phyloP scores from a whole-genome alignment of 1,139 yeast genomes.

The Fermentozyma sake region DNA sequence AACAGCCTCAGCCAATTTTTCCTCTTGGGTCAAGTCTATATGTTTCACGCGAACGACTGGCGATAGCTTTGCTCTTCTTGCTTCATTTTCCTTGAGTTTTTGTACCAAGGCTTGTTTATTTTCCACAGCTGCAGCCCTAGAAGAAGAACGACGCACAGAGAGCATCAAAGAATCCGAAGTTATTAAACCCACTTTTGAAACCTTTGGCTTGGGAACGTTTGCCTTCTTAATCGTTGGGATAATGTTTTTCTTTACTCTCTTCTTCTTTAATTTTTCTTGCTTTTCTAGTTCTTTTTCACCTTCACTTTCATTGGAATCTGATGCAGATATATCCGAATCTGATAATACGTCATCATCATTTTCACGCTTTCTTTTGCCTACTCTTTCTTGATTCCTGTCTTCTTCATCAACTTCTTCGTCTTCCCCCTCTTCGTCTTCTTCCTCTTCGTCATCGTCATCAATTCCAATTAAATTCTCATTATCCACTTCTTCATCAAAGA shows the following conservation, averaged over 20 bases:
- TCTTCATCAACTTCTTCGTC: slow-evolving; percentile 18
- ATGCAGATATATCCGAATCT: slow-evolving; percentile 48
- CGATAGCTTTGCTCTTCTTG: slow-evolving; percentile 48
- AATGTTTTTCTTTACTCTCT: slow-evolving; percentile 32
- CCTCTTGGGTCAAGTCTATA: slow-evolving; percentile 75
- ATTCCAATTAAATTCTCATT: slow-evolving; percentile 14
- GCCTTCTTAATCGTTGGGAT: slow-evolving; percentile 47
- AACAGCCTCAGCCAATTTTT: slow-evolving; percentile 76
- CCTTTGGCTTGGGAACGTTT: slow-evolving; percentile 19
- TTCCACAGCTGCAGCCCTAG: slow-evolving; percentile 73
- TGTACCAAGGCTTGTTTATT: slow-evolving; percentile 76
- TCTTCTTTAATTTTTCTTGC: slow-evolving; percentile 43
- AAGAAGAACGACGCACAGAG: slow-evolving; percentile 63
- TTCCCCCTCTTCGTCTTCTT: slow-evolving; percentile 14
- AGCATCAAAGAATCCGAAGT: slow-evolving; percentile 48
- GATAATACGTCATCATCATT: slow-evolving; percentile 44
- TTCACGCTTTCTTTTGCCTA: slow-evolving; percentile 18
- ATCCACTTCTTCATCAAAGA: slow-evolving; percentile 35
- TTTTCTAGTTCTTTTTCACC: slow-evolving; percentile 63
- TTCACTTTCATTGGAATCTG: slow-evolving; percentile 55
- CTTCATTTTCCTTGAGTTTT: slow-evolving; percentile 67
- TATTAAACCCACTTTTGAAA: slow-evolving; percentile 14
- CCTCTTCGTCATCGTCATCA: slow-evolving; percentile 27
- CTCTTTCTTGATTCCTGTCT: no score
- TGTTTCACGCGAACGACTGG: slow-evolving; percentile 43